Conservation (phyloP, 2,329 filamentous ascomycete genomes). For the Ophiocordyceps camponoti-saundersi region DNA sequence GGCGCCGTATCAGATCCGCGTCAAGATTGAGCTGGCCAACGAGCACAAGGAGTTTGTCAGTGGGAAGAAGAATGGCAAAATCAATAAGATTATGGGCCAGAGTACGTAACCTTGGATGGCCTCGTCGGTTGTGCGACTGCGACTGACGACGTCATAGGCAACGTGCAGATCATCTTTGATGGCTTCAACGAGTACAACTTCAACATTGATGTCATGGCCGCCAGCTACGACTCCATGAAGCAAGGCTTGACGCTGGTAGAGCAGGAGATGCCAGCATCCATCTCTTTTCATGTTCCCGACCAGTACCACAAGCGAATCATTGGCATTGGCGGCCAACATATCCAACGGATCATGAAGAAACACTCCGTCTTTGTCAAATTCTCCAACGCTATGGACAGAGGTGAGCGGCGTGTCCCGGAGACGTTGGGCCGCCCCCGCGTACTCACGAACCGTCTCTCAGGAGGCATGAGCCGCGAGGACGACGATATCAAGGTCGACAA, state of each 20-base stretch:
- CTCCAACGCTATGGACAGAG: slow-evolving; percentile 96
- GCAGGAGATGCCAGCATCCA: slow-evolving; percentile 97
- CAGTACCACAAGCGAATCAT: slow-evolving; percentile 99
- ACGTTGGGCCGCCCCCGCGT: background rate
- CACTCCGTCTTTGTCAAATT: slow-evolving; percentile 99
- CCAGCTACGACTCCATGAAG: slow-evolving; percentile 86
- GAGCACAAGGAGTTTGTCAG: slow-evolving; percentile 99
- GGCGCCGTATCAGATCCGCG: slow-evolving; percentile 79
- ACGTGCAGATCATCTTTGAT: slow-evolving; percentile 97
- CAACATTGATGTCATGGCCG: slow-evolving; percentile 93
- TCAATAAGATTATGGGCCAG: slow-evolving; percentile 99
- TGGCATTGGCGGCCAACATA: slow-evolving; percentile 93
- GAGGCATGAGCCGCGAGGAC: slow-evolving; percentile 75
- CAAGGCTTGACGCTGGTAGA: slow-evolving; percentile 85
- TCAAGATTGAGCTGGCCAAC: slow-evolving; percentile 97
- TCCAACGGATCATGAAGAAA: slow-evolving; percentile 99
- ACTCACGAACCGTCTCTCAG: slow-evolving; percentile 12
- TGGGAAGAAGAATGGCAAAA: slow-evolving; percentile 99
- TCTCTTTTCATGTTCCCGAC: slow-evolving; percentile 97
- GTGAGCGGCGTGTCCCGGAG: slow-evolving; percentile 16
- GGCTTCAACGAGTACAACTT: slow-evolving; percentile 99
- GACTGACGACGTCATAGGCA: slow-evolving; percentile 32
- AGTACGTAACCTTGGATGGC: slow-evolving; percentile 26
- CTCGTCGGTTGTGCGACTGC: background rate
- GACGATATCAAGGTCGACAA: slow-evolving; percentile 98